Conservation (phyloP, 768 basidiomycete species). For the Exsudoporus frostii region DNA sequence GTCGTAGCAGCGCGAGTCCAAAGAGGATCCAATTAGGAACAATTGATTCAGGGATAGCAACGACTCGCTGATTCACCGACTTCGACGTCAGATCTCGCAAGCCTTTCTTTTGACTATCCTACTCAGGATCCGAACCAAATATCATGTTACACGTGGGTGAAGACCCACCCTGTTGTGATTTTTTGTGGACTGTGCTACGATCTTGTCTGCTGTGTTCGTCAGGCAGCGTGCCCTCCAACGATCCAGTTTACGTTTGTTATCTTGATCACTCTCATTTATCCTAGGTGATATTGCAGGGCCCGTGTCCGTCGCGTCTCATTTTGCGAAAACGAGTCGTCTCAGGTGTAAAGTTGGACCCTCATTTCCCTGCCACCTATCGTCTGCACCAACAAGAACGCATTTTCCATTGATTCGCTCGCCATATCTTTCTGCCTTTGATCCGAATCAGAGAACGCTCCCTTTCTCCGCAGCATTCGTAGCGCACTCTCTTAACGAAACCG, state of each 20-base stretch:
- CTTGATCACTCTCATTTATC: constrained; percentile 12
- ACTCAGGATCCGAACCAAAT: background rate
- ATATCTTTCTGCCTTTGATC: constrained; percentile 22
- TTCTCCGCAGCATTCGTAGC: constrained; percentile 9
- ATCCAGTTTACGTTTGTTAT: constrained; percentile 24
- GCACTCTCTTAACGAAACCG: constrained; percentile 5
- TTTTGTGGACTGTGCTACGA: background rate
- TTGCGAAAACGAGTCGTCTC: constrained; percentile 8
- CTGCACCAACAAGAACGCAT: constrained; percentile 7
- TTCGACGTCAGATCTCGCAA: background rate
- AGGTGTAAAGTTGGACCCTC: constrained; percentile 6
- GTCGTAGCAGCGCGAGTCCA: background rate
- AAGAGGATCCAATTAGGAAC: constrained; percentile 13
- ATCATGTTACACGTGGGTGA: constrained; percentile 5
- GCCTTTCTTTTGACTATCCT: background rate
- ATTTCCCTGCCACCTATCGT: constrained; percentile 1
- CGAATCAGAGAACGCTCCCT: constrained; percentile 24
- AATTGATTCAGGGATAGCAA: constrained; percentile 1
- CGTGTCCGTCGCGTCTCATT: constrained; percentile 11
- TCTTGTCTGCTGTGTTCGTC: constrained; percentile 2
- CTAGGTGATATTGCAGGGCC: constrained; percentile 11
- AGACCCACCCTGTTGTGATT: background rate
- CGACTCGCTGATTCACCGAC: background rate
- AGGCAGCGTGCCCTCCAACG: constrained; percentile 20
- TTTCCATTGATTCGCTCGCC: constrained; percentile 7